These are phyloP conservation scores for Begonia fuchsioides DNA, from an alignment of 306 rosid species.

Conservation along the genomic window DNA sequence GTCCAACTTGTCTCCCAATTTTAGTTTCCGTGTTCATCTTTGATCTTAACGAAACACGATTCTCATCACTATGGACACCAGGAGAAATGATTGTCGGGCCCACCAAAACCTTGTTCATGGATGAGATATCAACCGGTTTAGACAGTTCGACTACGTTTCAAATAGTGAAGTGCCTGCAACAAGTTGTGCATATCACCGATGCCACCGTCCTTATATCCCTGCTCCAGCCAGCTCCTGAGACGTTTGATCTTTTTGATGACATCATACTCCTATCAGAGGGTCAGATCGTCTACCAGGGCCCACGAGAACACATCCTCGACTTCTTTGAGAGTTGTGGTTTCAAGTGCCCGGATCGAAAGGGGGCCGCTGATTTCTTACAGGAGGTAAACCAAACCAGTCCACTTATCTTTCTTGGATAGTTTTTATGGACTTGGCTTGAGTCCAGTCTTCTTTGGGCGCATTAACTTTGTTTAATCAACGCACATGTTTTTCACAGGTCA, in stretches of 20 bases:
- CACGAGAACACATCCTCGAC: slow-evolving; percentile 32
- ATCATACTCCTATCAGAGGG: slow-evolving; percentile 58
- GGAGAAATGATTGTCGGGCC: slow-evolving; percentile 96
- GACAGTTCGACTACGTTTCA: slow-evolving; percentile 86
- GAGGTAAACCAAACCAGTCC: slow-evolving; percentile 29
- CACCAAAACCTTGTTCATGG: slow-evolving; percentile 64
- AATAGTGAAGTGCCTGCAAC: slow-evolving; percentile 73
- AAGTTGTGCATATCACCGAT: slow-evolving; percentile 49
- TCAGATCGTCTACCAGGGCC: slow-evolving; percentile 64
- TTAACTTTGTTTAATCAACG: not conserved
- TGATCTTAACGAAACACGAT: not conserved
- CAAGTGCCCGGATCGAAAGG: slow-evolving; percentile 67
- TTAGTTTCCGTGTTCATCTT: no score
- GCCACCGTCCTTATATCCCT: slow-evolving; percentile 66
- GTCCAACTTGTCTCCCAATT: no score
- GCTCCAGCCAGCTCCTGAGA: slow-evolving; percentile 88
- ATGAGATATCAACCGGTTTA: slow-evolving; percentile 88
- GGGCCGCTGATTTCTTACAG: slow-evolving; percentile 79
- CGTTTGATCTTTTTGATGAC: slow-evolving; percentile 72
- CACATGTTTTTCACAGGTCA: slow-evolving; percentile 28
- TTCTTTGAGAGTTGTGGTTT: slow-evolving; percentile 65
- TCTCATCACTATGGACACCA: not conserved
- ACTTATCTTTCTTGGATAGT: not conserved
- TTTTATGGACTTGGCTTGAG: no score
- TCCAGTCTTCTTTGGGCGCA: no score